phyloP scores from a whole-genome alignment of 2,329 filamentous ascomycete species.

The Alternaria arborescens region DNA sequence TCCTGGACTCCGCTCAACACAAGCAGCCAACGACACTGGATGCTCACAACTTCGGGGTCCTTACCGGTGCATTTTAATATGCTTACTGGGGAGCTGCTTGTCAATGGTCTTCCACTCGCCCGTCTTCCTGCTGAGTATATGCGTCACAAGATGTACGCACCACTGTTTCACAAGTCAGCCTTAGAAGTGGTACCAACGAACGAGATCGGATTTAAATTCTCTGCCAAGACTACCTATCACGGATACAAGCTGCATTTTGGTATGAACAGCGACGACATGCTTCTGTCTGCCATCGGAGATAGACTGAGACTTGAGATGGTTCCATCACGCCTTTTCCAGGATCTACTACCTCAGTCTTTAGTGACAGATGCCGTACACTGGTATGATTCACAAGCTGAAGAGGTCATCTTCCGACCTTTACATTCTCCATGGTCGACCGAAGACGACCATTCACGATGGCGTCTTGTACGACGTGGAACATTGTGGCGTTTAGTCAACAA shows the following conservation, averaged over 20 bases:
- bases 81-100: constrained; percentile 61
- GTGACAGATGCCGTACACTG: constrained; percentile 31
- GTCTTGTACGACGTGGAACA: background rate
- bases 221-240: constrained; percentile 38
- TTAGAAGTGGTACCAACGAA: constrained; percentile 57
- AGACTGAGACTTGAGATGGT: constrained; percentile 42
- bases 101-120: constrained; percentile 61
- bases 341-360: constrained; percentile 45
- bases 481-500: constrained; percentile 29
- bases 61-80: constrained; percentile 57
- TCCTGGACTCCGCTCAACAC: constrained; percentile 22
- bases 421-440: constrained; percentile 15
- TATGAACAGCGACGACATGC: constrained; percentile 31
- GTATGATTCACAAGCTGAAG: constrained; percentile 9
- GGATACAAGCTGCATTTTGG: constrained; percentile 50
- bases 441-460: background rate
- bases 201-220: constrained; percentile 54
- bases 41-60: constrained; percentile 27
- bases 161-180: constrained; percentile 54
- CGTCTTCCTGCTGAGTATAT: constrained; percentile 60
- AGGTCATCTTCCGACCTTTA: constrained; percentile 22
- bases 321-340: constrained; percentile 40
- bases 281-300: constrained; percentile 28
- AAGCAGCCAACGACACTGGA: constrained; percentile 43
- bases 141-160: constrained; percentile 50